These are phyloP conservation scores for Camelina laxa DNA, from an alignment of 345 rosid genomes.

Conservation along the genomic window DNA sequence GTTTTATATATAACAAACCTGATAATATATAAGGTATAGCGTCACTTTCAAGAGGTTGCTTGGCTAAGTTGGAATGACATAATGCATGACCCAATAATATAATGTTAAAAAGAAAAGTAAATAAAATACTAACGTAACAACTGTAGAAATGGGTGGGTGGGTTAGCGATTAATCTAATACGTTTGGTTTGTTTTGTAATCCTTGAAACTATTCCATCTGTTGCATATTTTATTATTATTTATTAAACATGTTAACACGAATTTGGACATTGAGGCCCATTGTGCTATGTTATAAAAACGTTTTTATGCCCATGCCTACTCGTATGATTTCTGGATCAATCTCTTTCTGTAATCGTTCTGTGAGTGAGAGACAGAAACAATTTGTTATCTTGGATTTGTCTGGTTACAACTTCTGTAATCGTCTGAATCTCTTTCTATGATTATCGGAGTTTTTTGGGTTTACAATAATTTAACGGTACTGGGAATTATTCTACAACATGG, in stretches of 20 bases:
- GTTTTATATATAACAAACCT: not conserved
- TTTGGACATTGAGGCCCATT: constrained; percentile 7
- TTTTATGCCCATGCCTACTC: no score
- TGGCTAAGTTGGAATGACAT: constrained; percentile 23
- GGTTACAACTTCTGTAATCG: no score
- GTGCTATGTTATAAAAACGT: no score
- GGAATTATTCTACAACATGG: no score
- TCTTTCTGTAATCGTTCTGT: no score
- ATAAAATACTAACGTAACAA: not conserved
- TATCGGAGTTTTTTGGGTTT: no score
- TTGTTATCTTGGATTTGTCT: no score
- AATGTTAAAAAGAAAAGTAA: not conserved
- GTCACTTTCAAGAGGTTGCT: constrained; percentile 39
- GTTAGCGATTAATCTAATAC: not conserved
- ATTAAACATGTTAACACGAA: not conserved
- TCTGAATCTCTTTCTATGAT: no score
- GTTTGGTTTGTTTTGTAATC: not conserved
- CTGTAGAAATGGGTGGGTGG: not conserved
- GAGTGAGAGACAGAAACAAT: no score
- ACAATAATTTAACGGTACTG: no score
- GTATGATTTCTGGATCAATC: no score
- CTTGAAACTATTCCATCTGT: not conserved
- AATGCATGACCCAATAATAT: not conserved
- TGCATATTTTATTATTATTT: not conserved
- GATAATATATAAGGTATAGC: constrained; percentile 22